These are phyloP conservation scores for Cylindrotheca fusiformis DNA, from an alignment of 108 stramenopile species.

Conservation along the genomic window DNA sequence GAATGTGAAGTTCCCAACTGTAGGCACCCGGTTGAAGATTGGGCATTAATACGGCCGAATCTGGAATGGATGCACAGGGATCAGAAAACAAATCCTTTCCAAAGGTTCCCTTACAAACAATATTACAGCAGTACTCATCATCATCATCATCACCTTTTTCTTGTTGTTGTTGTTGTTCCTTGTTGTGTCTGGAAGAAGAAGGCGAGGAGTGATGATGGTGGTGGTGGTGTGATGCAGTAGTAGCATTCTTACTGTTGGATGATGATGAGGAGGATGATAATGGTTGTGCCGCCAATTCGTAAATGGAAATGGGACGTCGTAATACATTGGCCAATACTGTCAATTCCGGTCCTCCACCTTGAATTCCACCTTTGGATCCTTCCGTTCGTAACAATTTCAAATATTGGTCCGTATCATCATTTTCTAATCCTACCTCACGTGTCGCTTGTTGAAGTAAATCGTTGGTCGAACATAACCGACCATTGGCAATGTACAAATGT, in stretches of 20 bases:
- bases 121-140: conserved; percentile 13
- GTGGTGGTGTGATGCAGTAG: too few relatives aligned
- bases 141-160: conserved; percentile 3
- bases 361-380: conserved; percentile 58
- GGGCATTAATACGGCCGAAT: conserved; percentile 44
- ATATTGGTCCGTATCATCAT: conserved; percentile 43
- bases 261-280: too few relatives aligned
- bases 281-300: conserved; percentile 51
- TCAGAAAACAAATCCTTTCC: conserved; percentile 62
- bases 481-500: conserved; percentile 33
- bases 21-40: conserved; percentile 42
- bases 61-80: conserved; percentile 49
- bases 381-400: conserved; percentile 38
- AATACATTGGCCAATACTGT: conserved; percentile 70
- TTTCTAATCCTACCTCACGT: conserved; percentile 40
- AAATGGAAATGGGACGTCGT: conserved; percentile 77
- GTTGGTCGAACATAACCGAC: conserved; percentile 25
- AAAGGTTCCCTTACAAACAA: conserved; percentile 63
- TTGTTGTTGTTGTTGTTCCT: conserved; percentile 3
- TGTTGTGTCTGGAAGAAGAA: conserved; percentile 14
- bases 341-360: conserved; percentile 78
- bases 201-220: neutral
- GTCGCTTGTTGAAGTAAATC: conserved; percentile 52
- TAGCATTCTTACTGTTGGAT: conserved; percentile 6
- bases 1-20: conserved; percentile 70